Percentiles rank a stretch among this genome's conserved stretches.
Evolutionary conservation across 768 basidiomycete genomes (phyloP).

Genomic region (Hydnomerulius pinastri): DNA sequence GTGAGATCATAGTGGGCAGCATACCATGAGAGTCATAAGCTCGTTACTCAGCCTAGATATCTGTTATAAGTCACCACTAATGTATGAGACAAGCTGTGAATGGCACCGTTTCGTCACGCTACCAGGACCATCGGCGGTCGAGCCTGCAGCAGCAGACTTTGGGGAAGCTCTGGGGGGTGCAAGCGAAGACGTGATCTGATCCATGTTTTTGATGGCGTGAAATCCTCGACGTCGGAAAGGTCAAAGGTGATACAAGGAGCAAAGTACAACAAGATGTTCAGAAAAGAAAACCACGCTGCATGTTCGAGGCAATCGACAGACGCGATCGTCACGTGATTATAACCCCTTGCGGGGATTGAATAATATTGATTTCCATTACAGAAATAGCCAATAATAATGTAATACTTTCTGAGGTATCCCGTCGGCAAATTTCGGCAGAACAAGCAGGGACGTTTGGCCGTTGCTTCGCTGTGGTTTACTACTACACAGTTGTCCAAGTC

Average conservation of each 20-base stretch:
- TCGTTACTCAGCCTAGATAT: conserved; percentile 68
- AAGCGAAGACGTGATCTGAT: conserved; percentile 67
- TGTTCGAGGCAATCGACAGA: conserved; percentile 13
- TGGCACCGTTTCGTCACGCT: conserved; percentile 82
- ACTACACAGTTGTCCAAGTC: background rate
- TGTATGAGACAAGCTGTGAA: background rate
- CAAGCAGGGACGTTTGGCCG: background rate
- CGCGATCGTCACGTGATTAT: conserved; percentile 34
- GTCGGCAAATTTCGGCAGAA: background rate
- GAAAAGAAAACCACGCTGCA: conserved; percentile 11
- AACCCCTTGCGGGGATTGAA: conserved; percentile 1
- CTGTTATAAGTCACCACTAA: conserved; percentile 3
- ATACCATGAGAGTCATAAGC: conserved; percentile 87
- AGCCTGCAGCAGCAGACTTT: conserved; percentile 57
- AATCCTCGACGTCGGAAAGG: conserved; percentile 9
- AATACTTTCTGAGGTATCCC: background rate
- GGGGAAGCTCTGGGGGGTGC: conserved; percentile 56
- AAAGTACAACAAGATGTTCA: conserved; percentile 6
- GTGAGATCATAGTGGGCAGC: conserved; percentile 28
- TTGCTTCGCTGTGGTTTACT: background rate
- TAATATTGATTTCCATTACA: background rate
- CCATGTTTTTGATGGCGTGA: conserved; percentile 49
- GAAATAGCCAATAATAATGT: background rate
- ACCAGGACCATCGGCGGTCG: conserved; percentile 60
- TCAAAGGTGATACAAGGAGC: conserved; percentile 19